Evolutionary conservation across 345 rosid genomes (phyloP).

Genomic region (Brassica cretica): DNA sequence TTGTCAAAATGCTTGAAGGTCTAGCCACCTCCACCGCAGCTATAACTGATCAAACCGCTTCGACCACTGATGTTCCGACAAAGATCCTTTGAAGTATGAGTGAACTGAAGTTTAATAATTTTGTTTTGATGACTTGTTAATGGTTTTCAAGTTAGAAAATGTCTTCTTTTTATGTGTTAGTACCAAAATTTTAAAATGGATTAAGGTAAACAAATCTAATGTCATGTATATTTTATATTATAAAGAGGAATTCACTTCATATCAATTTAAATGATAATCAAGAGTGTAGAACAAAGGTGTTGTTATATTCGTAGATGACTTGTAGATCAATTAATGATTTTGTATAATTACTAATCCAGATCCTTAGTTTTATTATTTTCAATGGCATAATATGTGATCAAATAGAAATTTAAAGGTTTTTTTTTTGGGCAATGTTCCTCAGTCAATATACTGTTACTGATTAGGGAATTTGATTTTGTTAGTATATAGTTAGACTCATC

Average conservation of each 20-base stretch:
- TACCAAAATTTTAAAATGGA: conserved; percentile 7
- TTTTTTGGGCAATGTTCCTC: neutral
- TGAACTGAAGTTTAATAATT: neutral
- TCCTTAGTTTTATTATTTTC: neutral
- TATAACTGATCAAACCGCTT: conserved; percentile 3
- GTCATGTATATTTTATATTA: neutral
- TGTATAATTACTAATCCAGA: neutral
- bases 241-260: neutral
- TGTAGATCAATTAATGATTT: neutral
- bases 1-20: conserved; percentile 68
- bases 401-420: neutral
- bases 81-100: conserved; percentile 26
- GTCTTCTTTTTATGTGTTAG: neutral
- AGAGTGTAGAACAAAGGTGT: neutral
- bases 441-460: neutral
- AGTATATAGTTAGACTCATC: neutral
- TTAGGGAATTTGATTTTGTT: neutral
- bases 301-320: neutral
- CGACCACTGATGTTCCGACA: neutral
- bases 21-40: conserved; percentile 51
- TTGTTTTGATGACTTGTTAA: conserved; percentile 24
- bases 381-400: neutral
- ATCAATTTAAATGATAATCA: neutral
- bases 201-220: neutral
- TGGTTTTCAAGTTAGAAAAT: conserved; percentile 21